Conservation (phyloP, 768 basidiomycete genomes). For the Hygrophoropsis aurantiaca region DNA sequence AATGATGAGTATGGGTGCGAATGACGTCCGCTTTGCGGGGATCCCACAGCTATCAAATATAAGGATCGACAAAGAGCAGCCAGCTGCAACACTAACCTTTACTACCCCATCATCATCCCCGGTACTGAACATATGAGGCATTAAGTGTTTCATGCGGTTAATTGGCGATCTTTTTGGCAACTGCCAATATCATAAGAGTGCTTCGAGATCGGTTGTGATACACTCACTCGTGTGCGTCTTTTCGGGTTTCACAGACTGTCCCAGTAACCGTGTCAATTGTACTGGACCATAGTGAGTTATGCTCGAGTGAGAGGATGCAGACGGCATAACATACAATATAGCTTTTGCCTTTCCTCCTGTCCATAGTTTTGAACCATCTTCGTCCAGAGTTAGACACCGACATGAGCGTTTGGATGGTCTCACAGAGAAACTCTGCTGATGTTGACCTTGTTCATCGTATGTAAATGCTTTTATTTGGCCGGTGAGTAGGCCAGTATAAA, state of each 20-base stretch:
- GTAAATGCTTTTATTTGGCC: slow-evolving; percentile 81
- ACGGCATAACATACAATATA: slow-evolving; percentile 59
- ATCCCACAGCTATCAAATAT: slow-evolving; percentile 81
- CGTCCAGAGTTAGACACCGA: slow-evolving; percentile 66
- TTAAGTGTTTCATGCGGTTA: slow-evolving; percentile 77
- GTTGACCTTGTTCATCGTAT: slow-evolving; percentile 71
- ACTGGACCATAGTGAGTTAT: slow-evolving; percentile 36
- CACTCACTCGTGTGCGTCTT: slow-evolving; percentile 69
- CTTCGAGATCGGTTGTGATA: slow-evolving; percentile 4
- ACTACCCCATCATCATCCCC: slow-evolving; percentile 95
- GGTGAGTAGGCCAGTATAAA: slow-evolving; percentile 77
- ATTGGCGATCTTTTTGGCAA: slow-evolving; percentile 65
- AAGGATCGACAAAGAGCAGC: too few species aligned
- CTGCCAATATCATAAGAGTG: slow-evolving; percentile 32
- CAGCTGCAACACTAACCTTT: slow-evolving; percentile 58
- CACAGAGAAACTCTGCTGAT: slow-evolving; percentile 56
- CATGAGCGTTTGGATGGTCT: slow-evolving; percentile 84
- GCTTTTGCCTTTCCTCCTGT: slow-evolving; percentile 81
- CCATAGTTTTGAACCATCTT: slow-evolving; percentile 69
- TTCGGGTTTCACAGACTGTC: slow-evolving; percentile 43
- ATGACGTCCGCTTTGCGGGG: slow-evolving; percentile 65
- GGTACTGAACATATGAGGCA: slow-evolving; percentile 72
- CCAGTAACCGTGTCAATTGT: slow-evolving; percentile 68
- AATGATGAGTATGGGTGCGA: slow-evolving; percentile 80
- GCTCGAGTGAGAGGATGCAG: not conserved